phyloP scores from a whole-genome alignment of 768 basidiomycete species.

The Galerina sulciceps region DNA sequence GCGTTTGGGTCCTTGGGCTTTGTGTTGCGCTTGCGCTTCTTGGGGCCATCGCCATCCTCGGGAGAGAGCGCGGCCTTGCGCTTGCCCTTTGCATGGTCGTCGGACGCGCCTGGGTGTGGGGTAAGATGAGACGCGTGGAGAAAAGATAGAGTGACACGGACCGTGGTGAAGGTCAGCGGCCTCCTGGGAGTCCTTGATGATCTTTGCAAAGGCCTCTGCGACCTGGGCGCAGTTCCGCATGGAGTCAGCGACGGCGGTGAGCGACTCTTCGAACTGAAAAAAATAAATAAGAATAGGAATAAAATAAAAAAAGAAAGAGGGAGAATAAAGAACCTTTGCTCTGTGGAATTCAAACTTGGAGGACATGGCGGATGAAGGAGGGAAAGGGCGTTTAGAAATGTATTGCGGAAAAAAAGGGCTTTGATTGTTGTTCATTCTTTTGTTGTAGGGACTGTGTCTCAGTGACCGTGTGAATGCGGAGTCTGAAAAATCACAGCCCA shows the following conservation, averaged over 20 bases:
- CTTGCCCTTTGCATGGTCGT: conserved; percentile 45
- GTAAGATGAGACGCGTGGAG: conserved; percentile 19
- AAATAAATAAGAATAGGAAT: conserved; percentile 12
- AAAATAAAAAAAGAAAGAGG: not conserved
- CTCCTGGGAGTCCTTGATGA: conserved; percentile 41
- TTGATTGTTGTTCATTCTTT: conserved; percentile 23
- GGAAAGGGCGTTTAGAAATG: not conserved
- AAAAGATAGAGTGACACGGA: conserved; percentile 17
- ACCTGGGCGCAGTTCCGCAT: conserved; percentile 66
- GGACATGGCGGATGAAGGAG: conserved; percentile 19
- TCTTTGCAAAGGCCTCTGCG: conserved; percentile 62
- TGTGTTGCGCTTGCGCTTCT: conserved; percentile 61
- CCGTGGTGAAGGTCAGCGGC: conserved; percentile 24
- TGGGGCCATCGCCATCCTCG: conserved; percentile 43
- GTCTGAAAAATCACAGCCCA: conserved; percentile 17
- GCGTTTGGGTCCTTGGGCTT: conserved; percentile 92
- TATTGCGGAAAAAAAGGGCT: conserved; percentile 12
- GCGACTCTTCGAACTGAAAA: conserved; percentile 56
- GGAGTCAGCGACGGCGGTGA: conserved; percentile 60
- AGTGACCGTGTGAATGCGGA: conserved; percentile 45
- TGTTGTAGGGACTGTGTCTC: conserved; percentile 32
- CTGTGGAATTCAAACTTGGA: conserved; percentile 30
- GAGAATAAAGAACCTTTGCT: conserved; percentile 33
- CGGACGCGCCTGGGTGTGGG: conserved; percentile 19
- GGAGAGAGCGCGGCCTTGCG: conserved; percentile 50